Base-by-base conservation (phyloP, 495 filamentous ascomycete species). In the Apiosordaria backusii region DNA sequence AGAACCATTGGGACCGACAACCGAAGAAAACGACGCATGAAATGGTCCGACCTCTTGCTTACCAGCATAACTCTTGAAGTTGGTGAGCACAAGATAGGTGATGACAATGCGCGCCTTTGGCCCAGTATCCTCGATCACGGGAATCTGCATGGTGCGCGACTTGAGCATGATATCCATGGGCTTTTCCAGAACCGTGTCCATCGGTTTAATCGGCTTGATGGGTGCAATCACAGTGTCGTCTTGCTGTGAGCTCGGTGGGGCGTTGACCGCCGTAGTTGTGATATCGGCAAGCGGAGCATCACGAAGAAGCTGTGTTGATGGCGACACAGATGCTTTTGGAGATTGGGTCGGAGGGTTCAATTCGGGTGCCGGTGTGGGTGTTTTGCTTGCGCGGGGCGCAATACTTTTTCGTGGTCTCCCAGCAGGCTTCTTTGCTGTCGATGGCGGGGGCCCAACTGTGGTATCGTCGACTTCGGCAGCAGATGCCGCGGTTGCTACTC, bases 21-120 rank as follows among this genome's bases (percentile, higher is more conserved):
- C 95, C 0, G 95, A 98, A n/a, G 96, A 97, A 76, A 99, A 99
- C 0, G 95, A 99, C 18, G 91, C 82, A 78, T 99, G 95, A 75
- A 99, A 99, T 0, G 95, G 95, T 4, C 95, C 95, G 65, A 99
- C 95, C 78, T 96, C 88, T 75, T 98, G 95, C 69, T 89, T 83
- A 16, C 95, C 95, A 55, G 95, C 95, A 77, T 99, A 99, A 75
- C 93, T 97, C 83, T 99, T 99, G 84, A 99, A 99, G 76, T 99
- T 98, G 63, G 84, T 92, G 52, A 99, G 83, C 64, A 95, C 86
- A 60, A 99, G 78, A 68, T 95, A 90, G 25, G 91, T 92, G 67
- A 99, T 97, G 61, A 97, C 93, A 66, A 93, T 90, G 62, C 95
- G 89, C 65, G 90, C 77, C 74, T 91, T 94, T 16, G 93, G 90